A percentile compares a stretch with the other conserved stretches of the same genome.
phyloP scores from a whole-genome alignment of 108 stramenopile species.

The Nitzschia sp. region DNA sequence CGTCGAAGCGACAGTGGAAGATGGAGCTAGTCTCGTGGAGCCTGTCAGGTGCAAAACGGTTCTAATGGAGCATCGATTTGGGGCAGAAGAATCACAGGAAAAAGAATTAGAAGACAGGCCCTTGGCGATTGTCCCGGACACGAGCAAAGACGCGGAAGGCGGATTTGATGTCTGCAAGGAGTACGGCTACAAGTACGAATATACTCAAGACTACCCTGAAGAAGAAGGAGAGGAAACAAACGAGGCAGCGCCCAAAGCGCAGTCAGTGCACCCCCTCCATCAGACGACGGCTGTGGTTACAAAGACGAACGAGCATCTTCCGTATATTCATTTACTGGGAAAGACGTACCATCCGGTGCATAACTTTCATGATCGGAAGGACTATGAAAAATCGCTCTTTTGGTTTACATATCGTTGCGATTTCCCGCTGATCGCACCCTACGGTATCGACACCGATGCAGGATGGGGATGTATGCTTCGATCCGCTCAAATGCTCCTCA shows the following conservation, averaged over 20 bases:
- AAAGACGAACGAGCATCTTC: slow-evolving; percentile 21
- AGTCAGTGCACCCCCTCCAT: not conserved
- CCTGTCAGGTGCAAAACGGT: not conserved
- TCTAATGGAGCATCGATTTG: slow-evolving; percentile 13
- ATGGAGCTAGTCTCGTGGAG: slow-evolving; percentile 2
- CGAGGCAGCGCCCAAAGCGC: not conserved
- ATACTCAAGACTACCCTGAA: slow-evolving; percentile 33
- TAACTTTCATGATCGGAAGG: slow-evolving; percentile 34
- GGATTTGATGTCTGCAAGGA: slow-evolving; percentile 42
- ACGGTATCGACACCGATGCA: slow-evolving; percentile 84
- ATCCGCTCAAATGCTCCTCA: slow-evolving; percentile 95
- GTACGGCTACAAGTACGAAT: slow-evolving; percentile 39
- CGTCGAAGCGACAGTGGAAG: not conserved
- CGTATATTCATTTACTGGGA: slow-evolving; percentile 49
- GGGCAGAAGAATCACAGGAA: not conserved
- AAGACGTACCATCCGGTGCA: slow-evolving; percentile 47
- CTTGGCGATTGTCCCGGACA: slow-evolving; percentile 8
- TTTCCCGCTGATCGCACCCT: slow-evolving; percentile 84
- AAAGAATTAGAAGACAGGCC: slow-evolving; percentile 11
- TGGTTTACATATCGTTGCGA: slow-evolving; percentile 83
- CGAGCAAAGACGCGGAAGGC: not conserved
- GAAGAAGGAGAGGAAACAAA: slow-evolving; percentile 17
- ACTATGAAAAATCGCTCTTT: slow-evolving; percentile 56
- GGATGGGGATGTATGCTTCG: slow-evolving; percentile 99
- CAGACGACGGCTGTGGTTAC: slow-evolving; percentile 20